phyloP scores from a whole-genome alignment of 257 asterid species.

The Solanum raphanifolium region DNA sequence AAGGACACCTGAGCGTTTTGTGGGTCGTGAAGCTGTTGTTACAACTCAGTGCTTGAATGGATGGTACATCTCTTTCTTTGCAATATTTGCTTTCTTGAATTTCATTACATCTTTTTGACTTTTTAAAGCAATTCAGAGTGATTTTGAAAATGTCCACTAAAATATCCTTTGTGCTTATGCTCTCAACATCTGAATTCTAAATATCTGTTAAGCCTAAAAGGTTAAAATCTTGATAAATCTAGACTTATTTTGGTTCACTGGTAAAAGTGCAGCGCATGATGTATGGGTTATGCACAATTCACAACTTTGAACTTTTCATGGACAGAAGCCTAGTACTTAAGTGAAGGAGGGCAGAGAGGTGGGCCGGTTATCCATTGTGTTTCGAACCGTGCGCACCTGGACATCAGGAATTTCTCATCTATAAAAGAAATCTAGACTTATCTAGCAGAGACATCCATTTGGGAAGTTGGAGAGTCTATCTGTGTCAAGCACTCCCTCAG shows the following conservation, averaged over 20 bases:
- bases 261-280: background rate
- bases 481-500: background rate
- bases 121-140: background rate
- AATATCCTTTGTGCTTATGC: background rate
- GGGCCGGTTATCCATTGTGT: background rate
- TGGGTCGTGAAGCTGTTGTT: conserved; percentile 91
- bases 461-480: background rate
- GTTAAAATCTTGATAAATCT: background rate
- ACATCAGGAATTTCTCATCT: background rate
- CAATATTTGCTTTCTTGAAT: background rate
- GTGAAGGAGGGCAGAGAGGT: background rate
- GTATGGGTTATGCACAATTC: background rate
- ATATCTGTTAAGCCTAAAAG: background rate
- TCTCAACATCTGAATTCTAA: background rate
- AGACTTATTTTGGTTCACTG: background rate
- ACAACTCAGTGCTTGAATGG: conserved; percentile 94
- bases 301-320: background rate
- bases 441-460: background rate
- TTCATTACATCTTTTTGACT: background rate
- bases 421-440: background rate
- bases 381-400: background rate
- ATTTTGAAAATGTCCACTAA: background rate
- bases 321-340: background rate
- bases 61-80: conserved; percentile 36
- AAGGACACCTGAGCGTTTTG: conserved; percentile 92